phyloP scores from a whole-genome alignment of 768 basidiomycete genomes.

The Lyophyllum atratum region DNA sequence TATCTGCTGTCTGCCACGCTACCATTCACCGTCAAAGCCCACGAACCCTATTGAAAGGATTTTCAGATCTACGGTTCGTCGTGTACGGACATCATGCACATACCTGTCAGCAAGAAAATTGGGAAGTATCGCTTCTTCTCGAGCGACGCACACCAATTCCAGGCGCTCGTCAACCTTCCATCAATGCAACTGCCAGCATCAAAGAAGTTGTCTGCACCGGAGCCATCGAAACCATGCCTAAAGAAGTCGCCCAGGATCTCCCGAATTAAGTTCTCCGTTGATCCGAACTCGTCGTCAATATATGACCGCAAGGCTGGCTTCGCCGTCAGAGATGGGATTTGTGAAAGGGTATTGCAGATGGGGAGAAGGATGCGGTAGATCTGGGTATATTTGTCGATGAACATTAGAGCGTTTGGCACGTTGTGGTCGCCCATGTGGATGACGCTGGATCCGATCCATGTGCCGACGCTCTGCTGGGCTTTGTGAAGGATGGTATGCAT shows the following conservation, averaged over 20 bases:
- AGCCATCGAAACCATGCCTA: slow-evolving; percentile 86
- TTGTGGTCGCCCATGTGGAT: slow-evolving; percentile 91
- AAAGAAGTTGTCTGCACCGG: slow-evolving; percentile 90
- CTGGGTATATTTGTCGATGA: slow-evolving; percentile 93
- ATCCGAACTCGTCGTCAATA: slow-evolving; percentile 83
- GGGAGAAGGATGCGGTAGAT: slow-evolving; percentile 89
- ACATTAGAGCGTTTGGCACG: slow-evolving; percentile 82
- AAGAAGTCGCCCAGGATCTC: slow-evolving; percentile 87
- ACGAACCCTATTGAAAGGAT: slow-evolving; percentile 57
- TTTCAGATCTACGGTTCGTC: slow-evolving; percentile 1
- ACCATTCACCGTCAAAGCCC: slow-evolving; percentile 89
- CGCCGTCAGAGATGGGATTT: slow-evolving; percentile 64
- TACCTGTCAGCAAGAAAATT: slow-evolving; percentile 75
- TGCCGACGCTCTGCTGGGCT: slow-evolving; percentile 78
- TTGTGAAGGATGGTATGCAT: slow-evolving; percentile 87
- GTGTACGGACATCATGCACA: slow-evolving; percentile 22
- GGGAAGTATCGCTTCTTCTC: slow-evolving; percentile 89
- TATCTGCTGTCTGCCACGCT: slow-evolving; percentile 18
- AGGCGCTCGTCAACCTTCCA: slow-evolving; percentile 84
- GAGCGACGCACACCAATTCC: slow-evolving; percentile 87
- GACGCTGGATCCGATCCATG: slow-evolving; percentile 85
- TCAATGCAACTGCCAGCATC: slow-evolving; percentile 87
- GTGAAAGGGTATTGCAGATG: slow-evolving; percentile 78
- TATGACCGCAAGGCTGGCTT: slow-evolving; percentile 75
- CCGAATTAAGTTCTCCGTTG: slow-evolving; percentile 61